These are phyloP conservation scores for Tricholoma terreum DNA, from an alignment of 768 basidiomycete genomes.

Conservation along the genomic window DNA sequence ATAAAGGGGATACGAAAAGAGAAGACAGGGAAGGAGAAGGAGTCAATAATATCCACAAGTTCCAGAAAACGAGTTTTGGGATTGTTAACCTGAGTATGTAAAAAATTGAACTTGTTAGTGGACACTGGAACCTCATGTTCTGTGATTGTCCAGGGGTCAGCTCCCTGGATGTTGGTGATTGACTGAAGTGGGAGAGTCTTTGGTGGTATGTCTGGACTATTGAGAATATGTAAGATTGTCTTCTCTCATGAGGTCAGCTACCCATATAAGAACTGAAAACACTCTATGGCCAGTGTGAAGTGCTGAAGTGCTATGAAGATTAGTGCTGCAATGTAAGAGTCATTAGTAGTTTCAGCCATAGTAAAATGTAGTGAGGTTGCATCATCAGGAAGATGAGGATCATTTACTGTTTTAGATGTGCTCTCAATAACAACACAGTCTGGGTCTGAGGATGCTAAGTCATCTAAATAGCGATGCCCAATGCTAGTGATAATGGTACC, in stretches of 20 bases:
- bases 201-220: neutral
- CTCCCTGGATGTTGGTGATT: neutral
- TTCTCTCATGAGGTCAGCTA: conserved; percentile 18
- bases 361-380: neutral
- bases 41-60: neutral
- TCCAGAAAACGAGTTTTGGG: too few species aligned
- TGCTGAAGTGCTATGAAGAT: neutral
- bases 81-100: too few species aligned
- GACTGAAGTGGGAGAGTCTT: neutral
- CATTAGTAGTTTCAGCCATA: conserved; percentile 25
- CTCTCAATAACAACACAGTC: neutral
- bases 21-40: too few species aligned
- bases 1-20: neutral
- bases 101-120: too few species aligned
- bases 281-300: conserved; percentile 12
- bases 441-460: conserved; percentile 7
- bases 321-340: conserved; percentile 14
- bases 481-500: too few species aligned
- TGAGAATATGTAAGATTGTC: conserved; percentile 11
- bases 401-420: too few species aligned
- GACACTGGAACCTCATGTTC: too few species aligned
- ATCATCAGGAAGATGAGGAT: neutral
- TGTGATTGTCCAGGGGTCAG: too few species aligned
- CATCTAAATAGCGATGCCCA: conserved; percentile 16
- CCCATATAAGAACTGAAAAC: conserved; percentile 13